A percentile compares a stretch with the other conserved stretches of the same genome.
These are phyloP conservation scores for Trichoderma aggressivum DNA, from an alignment of 2,329 filamentous ascomycete genomes.

Conservation along the genomic window DNA sequence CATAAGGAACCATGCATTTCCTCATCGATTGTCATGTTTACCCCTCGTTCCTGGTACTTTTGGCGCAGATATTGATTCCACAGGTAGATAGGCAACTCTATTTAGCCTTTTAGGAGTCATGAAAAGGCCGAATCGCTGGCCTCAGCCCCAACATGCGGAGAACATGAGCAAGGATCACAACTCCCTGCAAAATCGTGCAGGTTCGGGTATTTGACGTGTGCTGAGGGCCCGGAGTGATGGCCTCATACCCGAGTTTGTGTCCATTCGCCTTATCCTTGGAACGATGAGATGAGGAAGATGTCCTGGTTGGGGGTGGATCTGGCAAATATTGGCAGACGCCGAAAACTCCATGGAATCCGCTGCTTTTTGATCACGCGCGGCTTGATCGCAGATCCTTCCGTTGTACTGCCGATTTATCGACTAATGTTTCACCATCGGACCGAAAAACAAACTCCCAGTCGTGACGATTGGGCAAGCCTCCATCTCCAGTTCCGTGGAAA, in stretches of 20 bases:
- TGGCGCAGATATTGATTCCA: background rate
- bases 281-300: background rate
- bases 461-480: background rate
- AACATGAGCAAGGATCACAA: background rate
- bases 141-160: background rate
- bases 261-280: background rate
- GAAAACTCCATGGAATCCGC: background rate
- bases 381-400: background rate
- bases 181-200: background rate
- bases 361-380: background rate
- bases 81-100: background rate
- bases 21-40: background rate
- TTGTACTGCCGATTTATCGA: background rate
- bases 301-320: background rate
- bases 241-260: too few relatives aligned
- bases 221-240: background rate
- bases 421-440: background rate
- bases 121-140: background rate
- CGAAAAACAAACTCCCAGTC: background rate
- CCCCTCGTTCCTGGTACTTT: background rate
- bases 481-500: background rate
- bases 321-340: background rate
- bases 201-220: background rate
- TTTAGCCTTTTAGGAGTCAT: background rate
- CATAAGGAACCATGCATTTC: background rate